A percentile compares a stretch with the other conserved stretches of the same genome.
Evolutionary conservation across 106 monocot genomes (phyloP).

Genomic region (Iris macrosiphon): DNA sequence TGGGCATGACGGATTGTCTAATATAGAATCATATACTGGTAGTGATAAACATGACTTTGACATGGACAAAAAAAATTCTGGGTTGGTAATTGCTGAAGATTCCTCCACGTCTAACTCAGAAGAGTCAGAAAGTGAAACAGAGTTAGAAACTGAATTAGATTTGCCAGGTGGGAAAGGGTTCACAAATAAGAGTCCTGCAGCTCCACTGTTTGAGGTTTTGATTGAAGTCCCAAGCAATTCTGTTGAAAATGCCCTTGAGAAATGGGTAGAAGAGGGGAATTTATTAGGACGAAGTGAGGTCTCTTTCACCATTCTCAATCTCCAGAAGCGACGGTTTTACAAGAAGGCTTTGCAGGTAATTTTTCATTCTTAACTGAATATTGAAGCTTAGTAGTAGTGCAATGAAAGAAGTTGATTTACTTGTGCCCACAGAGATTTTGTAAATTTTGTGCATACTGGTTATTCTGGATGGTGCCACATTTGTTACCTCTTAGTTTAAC

Average conservation of each 20-base stretch:
- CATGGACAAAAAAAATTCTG: constrained; percentile 10
- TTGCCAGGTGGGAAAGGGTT: not conserved
- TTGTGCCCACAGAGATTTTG: no score
- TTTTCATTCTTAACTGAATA: not conserved
- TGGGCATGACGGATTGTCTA: constrained; percentile 18
- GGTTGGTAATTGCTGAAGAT: not conserved
- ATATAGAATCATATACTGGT: constrained; percentile 11
- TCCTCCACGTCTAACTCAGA: constrained; percentile 10
- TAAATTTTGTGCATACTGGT: no score
- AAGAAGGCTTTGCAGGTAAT: constrained; percentile 53
- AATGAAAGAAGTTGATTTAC: no score
- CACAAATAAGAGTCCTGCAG: not conserved
- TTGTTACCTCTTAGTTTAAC: no score
- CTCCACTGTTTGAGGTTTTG: constrained; percentile 39
- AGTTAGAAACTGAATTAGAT: constrained; percentile 12
- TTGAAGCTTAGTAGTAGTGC: no score
- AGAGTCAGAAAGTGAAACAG: constrained; percentile 5
- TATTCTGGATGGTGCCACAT: no score
- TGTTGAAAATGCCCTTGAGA: constrained; percentile 33
- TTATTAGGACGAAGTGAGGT: constrained; percentile 31
- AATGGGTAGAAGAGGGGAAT: constrained; percentile 50
- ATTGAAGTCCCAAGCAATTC: constrained; percentile 23
- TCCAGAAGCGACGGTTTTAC: constrained; percentile 32
- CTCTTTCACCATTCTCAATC: constrained; percentile 16
- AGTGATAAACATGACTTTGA: not conserved